A percentile compares a stretch with the other conserved stretches of the same genome.
These are phyloP conservation scores for Aspergillus ostianus DNA, from an alignment of 495 filamentous ascomycete genomes.

Conservation along the genomic window DNA sequence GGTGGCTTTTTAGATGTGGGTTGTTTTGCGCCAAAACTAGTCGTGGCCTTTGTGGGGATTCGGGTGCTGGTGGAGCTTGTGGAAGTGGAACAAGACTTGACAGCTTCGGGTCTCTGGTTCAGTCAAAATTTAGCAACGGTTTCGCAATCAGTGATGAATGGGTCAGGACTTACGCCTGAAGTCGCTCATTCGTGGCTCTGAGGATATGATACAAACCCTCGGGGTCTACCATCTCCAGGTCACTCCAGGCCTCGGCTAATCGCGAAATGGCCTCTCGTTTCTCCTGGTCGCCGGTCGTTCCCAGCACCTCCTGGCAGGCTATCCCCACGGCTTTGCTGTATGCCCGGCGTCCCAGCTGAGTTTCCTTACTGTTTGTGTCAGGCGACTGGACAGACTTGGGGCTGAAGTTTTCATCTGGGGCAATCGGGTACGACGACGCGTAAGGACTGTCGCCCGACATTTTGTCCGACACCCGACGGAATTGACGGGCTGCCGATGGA, in stretches of 20 bases:
- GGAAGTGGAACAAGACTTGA: slow-evolving; percentile 48
- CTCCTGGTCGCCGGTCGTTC: slow-evolving; percentile 67
- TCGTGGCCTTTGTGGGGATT: slow-evolving; percentile 54
- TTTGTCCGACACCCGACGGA: slow-evolving; percentile 79
- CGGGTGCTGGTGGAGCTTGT: slow-evolving; percentile 33
- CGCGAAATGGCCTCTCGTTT: slow-evolving; percentile 80
- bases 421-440: slow-evolving; percentile 30
- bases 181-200: slow-evolving; percentile 61
- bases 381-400: slow-evolving; percentile 31
- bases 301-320: slow-evolving; percentile 77
- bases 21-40: slow-evolving; percentile 79
- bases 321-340: slow-evolving; percentile 78
- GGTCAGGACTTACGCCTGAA: slow-evolving; percentile 44
- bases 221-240: slow-evolving; percentile 82
- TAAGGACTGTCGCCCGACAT: slow-evolving; percentile 40
- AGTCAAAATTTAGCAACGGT: slow-evolving; percentile 2
- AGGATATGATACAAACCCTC: slow-evolving; percentile 88
- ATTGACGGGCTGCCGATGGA: slow-evolving; percentile 83
- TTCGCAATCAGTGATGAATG: neutral
- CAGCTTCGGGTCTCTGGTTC: slow-evolving; percentile 52
- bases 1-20: slow-evolving; percentile 77
- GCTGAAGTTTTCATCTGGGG: slow-evolving; percentile 45
- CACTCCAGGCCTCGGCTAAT: slow-evolving; percentile 79
- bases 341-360: slow-evolving; percentile 70
- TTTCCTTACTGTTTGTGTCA: slow-evolving; percentile 66